phyloP scores from a whole-genome alignment of 2,329 filamentous ascomycete species.

The Aureobasidium sp. region DNA sequence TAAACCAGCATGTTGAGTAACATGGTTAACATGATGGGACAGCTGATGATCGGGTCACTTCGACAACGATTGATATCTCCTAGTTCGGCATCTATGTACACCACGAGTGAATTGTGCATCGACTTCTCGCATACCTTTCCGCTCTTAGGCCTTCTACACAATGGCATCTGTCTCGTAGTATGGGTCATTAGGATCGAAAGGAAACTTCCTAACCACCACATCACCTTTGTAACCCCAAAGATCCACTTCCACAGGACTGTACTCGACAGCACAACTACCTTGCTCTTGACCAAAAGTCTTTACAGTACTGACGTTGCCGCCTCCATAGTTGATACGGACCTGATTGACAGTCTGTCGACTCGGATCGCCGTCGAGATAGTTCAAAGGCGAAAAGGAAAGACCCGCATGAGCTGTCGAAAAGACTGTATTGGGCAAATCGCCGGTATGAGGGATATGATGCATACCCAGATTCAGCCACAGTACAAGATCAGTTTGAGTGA shows the following conservation, averaged over 20 bases:
- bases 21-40: too few species aligned
- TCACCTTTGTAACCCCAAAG: conserved; percentile 29
- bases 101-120: not conserved
- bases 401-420: conserved; percentile 42
- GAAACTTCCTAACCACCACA: conserved; percentile 33
- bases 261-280: conserved; percentile 25
- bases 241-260: conserved; percentile 22
- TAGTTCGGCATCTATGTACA: not conserved
- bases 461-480: conserved; percentile 51
- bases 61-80: not conserved
- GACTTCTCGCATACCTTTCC: not conserved
- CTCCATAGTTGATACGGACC: conserved; percentile 34
- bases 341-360: conserved; percentile 36
- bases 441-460: conserved; percentile 51
- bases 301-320: conserved; percentile 25
- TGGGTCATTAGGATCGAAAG: conserved; percentile 31
- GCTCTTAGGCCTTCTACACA: not conserved
- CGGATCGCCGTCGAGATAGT: conserved; percentile 38
- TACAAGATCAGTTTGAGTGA: conserved; percentile 42
- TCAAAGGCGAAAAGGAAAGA: conserved; percentile 39
- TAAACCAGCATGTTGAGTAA: too few species aligned
- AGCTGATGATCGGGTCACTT: too few species aligned
- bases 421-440: conserved; percentile 49
- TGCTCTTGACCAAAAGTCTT: conserved; percentile 30
- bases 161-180: conserved; percentile 20